These are phyloP conservation scores for Ilyonectria destructans DNA, from an alignment of 2,329 filamentous ascomycete species.

Conservation along the genomic window DNA sequence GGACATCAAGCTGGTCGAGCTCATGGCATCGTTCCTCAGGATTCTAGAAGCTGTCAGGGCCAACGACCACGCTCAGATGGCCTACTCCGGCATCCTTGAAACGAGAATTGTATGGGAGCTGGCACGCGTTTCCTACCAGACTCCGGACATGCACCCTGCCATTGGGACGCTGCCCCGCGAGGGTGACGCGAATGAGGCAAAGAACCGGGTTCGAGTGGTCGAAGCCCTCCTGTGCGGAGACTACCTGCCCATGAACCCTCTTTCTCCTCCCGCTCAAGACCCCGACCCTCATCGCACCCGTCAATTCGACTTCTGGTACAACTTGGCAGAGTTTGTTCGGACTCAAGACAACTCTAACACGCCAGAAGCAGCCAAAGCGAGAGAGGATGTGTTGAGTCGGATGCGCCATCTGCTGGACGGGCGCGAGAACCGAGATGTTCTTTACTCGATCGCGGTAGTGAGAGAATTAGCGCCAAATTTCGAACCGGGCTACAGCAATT, in stretches of 20 bases:
- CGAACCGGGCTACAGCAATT: constrained; percentile 71
- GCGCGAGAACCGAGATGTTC: constrained; percentile 89
- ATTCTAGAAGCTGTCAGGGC: constrained; percentile 66
- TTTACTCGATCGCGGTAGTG: constrained; percentile 90
- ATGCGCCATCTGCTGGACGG: constrained; percentile 83
- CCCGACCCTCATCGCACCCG: constrained; percentile 70
- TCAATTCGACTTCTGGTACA: constrained; percentile 87
- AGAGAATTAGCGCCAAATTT: constrained; percentile 81
- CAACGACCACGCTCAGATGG: constrained; percentile 68
- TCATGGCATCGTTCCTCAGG: constrained; percentile 77
- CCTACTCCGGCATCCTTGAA: constrained; percentile 70
- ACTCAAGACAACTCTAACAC: constrained; percentile 71
- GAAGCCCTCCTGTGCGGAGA: constrained; percentile 84
- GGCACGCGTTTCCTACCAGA: constrained; percentile 65
- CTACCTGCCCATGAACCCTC: constrained; percentile 72
- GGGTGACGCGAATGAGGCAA: constrained; percentile 75
- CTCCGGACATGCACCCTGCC: constrained; percentile 52
- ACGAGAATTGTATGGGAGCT: constrained; percentile 74
- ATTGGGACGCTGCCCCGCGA: constrained; percentile 63
- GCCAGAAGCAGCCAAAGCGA: constrained; percentile 61
- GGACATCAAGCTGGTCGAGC: constrained; percentile 74
- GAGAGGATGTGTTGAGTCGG: constrained; percentile 76
- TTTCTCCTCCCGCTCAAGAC: constrained; percentile 66
- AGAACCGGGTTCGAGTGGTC: constrained; percentile 81
- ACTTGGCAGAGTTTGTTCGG: constrained; percentile 78